Base-by-base conservation (phyloP, 805 yeast genomes). In the Diddensiella santjacobensis region DNA sequence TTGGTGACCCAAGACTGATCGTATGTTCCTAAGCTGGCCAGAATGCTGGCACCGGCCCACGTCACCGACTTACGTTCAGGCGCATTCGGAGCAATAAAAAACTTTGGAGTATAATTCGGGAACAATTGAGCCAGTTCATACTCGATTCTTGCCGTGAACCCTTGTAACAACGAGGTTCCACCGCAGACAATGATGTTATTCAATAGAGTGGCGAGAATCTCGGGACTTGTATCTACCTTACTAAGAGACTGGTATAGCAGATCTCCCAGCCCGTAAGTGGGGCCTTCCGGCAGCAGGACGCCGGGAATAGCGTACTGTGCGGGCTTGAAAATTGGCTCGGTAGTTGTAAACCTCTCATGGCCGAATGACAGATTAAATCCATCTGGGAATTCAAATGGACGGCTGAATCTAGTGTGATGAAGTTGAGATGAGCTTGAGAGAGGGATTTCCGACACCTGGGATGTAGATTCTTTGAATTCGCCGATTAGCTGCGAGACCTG, bases 311-410 rank as follows among this genome's bases (percentile, higher is more conserved):
- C 71, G 56, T 73, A 74, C 24, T 69, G 67, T 19, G 71, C 67
- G 2, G 95, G 95, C 48, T 79, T 77, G 69, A 87, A 85, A 45
- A 87, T 63, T 4, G 87, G 81, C 66, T 87, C 95, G 4, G 83
- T 68, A 42, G 83, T 66, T 35, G 74, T 64, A 47, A 72, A 67
- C 51, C 83, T 75, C 47, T 83, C 84, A 35, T 72, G 67, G 4
- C 77, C 77, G 44, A 80, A 71, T 11, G 70, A 67, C 40, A 78
- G 56, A 48, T 71, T 70, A 41, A 68, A 61, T 2, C 81, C 81
- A 53, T 75, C 74, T 8, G 87, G 85, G 49, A 84, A 71, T 62
- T 83, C 84, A 64, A 72, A 84, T 44, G 73, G 69, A 48, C 76
- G 72, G 11, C 65, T 58, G 19, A 65, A 49, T 42, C 67, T 54